Evolutionary conservation across 2,329 filamentous ascomycete genomes (phyloP), one percentile per base, ranked within the genome.

Genomic region (Bertia moriformis): DNA sequence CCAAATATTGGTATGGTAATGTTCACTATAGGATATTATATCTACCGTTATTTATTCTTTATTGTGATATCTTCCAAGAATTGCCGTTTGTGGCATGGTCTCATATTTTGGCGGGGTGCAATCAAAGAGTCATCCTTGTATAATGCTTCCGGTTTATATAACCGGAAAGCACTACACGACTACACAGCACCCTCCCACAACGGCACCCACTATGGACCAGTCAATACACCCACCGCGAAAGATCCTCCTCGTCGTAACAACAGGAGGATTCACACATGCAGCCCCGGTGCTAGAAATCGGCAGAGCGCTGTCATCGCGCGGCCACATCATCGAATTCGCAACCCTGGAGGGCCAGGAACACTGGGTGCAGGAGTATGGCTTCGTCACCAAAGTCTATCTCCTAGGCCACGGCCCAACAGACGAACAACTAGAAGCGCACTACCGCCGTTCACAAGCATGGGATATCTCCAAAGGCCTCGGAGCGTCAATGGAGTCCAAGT

Each of bases 211-310:
- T n/a, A n/a, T n/a, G n/a, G 22, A 27, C n/a, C 22, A 27, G 7
- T 27, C 22, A 10, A n/a, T 27, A n/a, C 7, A 7, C 7, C 22
- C 41, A 43, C 33, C 40, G 22, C 41, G 46, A 4, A 48, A 47
- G 60, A 51, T 59, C 17, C 49, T 60, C 35, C 46, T 59, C 19
- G 49, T 58, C 4, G 55, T 49, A 15, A 57, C 55, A 3, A 51
- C 50, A 3, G 56, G 57, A n/a, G 57, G 57, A 20, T 58, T 56
- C 39, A 59, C 56, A 3, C 55, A 59, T 37, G 55, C 56, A 56
- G 58, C 53, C 2, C 56, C 57, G 1, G 46, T 61, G 4, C 49
- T 61, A 14, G 56, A 62, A 40, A 49, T 61, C 20, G 55, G 53
- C 15, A 45, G 48, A 7, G 48, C 55, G 1, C 51, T 61, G 12